These are phyloP conservation scores for Entamoeba moshkovskii DNA, from an alignment of 208 protist genomes.

Conservation along the genomic window DNA sequence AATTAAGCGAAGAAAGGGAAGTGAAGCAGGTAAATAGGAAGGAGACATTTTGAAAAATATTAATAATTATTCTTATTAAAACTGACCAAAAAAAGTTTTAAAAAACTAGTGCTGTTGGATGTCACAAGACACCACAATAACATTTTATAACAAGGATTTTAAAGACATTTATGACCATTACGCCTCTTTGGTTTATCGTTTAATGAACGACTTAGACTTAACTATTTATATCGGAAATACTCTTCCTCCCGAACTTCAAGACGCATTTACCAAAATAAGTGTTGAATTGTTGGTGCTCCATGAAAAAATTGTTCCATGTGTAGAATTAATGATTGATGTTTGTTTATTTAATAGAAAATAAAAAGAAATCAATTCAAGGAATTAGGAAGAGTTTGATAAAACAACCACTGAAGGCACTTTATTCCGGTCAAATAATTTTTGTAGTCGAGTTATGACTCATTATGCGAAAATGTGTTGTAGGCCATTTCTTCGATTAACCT, in stretches of 20 bases:
- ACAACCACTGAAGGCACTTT: background rate
- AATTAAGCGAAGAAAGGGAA: too few relatives aligned
- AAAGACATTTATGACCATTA: background rate
- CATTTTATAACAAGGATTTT: background rate
- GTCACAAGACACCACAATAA: background rate
- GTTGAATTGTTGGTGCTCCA: background rate
- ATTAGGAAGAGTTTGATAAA: background rate
- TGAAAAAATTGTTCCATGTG: background rate
- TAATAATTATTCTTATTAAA: too few relatives aligned
- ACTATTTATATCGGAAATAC: background rate
- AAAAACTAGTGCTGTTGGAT: too few relatives aligned
- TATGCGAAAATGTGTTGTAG: background rate
- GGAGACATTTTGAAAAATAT: too few relatives aligned
- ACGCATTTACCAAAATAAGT: background rate
- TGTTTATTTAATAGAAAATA: background rate
- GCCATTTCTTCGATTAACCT: background rate
- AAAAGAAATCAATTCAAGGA: background rate
- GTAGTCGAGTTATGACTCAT: background rate
- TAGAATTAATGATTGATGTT: background rate
- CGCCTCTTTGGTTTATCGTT: background rate
- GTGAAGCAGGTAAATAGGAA: too few relatives aligned
- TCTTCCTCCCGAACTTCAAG: background rate
- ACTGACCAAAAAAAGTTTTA: too few relatives aligned
- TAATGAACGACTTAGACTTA: background rate
- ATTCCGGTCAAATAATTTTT: background rate